These are phyloP conservation scores for Amborella trichopoda DNA, from an alignment of 164 flowering plant species.

Conservation along the genomic window DNA sequence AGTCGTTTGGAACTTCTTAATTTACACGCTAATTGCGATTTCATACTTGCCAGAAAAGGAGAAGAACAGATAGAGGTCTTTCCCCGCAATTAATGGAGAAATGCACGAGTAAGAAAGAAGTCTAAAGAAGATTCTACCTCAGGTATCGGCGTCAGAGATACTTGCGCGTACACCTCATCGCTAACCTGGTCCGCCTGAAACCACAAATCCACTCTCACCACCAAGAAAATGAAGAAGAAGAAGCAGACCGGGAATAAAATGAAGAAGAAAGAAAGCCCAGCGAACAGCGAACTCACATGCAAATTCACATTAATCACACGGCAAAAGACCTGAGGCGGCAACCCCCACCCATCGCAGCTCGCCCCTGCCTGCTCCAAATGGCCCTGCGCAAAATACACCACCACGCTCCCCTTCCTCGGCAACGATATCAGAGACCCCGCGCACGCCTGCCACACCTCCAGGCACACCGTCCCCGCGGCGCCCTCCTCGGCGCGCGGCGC, in stretches of 20 bases:
- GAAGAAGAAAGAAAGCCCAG: background rate
- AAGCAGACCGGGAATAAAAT: background rate
- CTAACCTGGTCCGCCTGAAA: conserved; percentile 64
- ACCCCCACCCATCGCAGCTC: conserved; percentile 24
- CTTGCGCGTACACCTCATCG: conserved; percentile 89
- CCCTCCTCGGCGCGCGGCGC: no score
- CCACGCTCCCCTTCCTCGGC: conserved; percentile 71
- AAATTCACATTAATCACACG: conserved; percentile 86
- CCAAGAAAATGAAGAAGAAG: conserved; percentile 1
- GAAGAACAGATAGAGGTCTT: no score
- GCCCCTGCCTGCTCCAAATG: conserved; percentile 53
- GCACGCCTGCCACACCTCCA: conserved; percentile 99
- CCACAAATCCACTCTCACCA: conserved; percentile 1
- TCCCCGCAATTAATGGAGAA: no score
- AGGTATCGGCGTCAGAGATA: conserved; percentile 58
- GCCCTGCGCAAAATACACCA: conserved; percentile 91
- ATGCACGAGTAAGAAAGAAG: no score
- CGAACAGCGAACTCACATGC: conserved; percentile 32
- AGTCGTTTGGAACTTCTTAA: background rate
- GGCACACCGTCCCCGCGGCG: no score
- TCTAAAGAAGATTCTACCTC: conserved; percentile 51
- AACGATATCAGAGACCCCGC: conserved; percentile 80
- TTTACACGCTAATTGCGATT: no score
- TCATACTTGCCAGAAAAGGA: background rate
- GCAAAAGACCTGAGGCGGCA: conserved; percentile 81